phyloP scores from a whole-genome alignment of 164 flowering plant genomes.

The Magnolia officinalis region DNA sequence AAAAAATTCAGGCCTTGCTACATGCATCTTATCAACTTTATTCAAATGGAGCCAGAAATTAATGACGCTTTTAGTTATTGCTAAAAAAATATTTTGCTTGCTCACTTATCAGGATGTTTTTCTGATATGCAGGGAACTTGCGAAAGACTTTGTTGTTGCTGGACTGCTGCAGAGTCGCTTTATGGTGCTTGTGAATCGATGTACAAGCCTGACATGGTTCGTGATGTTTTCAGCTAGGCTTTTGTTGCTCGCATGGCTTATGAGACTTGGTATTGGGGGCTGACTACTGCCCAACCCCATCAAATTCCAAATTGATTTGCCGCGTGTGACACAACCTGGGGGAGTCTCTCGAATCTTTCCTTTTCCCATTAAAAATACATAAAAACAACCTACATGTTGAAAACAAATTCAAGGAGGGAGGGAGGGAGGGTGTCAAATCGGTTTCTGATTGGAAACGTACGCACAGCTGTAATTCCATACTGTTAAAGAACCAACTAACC shows the following conservation, averaged over 20 bases:
- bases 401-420: too few species aligned
- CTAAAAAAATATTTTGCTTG: not conserved
- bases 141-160: conserved; percentile 96
- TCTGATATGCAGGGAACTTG: conserved; percentile 65
- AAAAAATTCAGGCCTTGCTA: too few species aligned
- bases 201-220: conserved; percentile 94
- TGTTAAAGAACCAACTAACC: too few species aligned
- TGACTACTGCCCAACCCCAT: not conserved
- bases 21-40: too few species aligned
- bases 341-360: not conserved
- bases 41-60: too few species aligned
- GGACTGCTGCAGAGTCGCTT: conserved; percentile 88
- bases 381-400: too few species aligned
- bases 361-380: not conserved
- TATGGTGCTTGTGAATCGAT: conserved; percentile 96
- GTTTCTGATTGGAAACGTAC: too few species aligned
- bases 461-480: too few species aligned
- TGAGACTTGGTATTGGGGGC: not conserved
- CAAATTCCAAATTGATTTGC: not conserved
- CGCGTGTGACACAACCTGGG: not conserved
- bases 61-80: too few species aligned
- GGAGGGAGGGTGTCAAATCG: too few species aligned
- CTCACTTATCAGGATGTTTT: not conserved
- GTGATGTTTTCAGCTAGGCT: conserved; percentile 20
- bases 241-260: not conserved